These are phyloP conservation scores for Plantago rigida DNA, from an alignment of 305 asterid genomes.

Conservation along the genomic window DNA sequence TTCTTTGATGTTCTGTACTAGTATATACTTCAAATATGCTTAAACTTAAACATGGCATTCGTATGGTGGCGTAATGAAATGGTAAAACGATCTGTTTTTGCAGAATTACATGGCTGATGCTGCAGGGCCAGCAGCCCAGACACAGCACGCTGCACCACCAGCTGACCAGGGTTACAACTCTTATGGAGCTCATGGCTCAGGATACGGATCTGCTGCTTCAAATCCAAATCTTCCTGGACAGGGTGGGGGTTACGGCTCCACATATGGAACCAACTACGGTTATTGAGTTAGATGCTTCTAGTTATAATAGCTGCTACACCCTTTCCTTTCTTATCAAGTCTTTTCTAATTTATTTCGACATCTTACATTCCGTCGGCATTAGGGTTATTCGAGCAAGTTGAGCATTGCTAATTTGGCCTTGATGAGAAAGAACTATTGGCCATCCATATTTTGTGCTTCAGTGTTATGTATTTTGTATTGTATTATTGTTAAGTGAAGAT, in stretches of 20 bases:
- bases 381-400: neutral
- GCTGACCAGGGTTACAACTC: slow-evolving; percentile 54
- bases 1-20: neutral
- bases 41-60: neutral
- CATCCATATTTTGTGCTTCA: neutral
- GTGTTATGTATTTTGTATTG: no score
- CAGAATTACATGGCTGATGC: slow-evolving; percentile 68
- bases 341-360: neutral
- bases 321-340: neutral
- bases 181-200: slow-evolving; percentile 45
- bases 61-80: neutral
- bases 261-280: slow-evolving; percentile 66
- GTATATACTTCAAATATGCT: neutral
- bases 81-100: slow-evolving; percentile 8
- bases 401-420: neutral
- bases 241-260: slow-evolving; percentile 65
- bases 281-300: slow-evolving; percentile 34
- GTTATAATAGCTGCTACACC: slow-evolving; percentile 1
- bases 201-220: slow-evolving; percentile 51
- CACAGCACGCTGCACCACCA: slow-evolving; percentile 43
- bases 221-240: slow-evolving; percentile 50
- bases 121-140: slow-evolving; percentile 42
- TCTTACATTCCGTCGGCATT: neutral
- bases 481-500: neutral
- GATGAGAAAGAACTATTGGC: neutral